These are phyloP conservation scores for Vararia minispora DNA, from an alignment of 768 basidiomycete genomes.

Conservation along the genomic window DNA sequence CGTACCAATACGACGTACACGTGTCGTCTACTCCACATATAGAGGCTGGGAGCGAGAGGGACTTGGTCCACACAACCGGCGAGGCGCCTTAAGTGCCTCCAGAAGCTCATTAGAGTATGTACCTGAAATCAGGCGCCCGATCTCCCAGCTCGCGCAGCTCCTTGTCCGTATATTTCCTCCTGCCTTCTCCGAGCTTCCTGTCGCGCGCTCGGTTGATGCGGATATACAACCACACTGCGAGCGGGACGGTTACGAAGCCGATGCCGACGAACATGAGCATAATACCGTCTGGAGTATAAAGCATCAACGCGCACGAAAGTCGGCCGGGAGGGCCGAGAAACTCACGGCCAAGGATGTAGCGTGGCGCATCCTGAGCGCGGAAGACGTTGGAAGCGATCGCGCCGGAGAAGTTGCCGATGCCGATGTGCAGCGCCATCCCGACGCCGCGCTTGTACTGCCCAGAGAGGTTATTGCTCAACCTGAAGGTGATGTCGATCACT, in stretches of 20 bases:
- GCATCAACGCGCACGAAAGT: not conserved
- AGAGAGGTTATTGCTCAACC: constrained; percentile 55
- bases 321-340: constrained; percentile 6
- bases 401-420: constrained; percentile 54
- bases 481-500: constrained; percentile 15
- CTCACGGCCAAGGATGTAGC: constrained; percentile 54
- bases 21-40: too few species aligned
- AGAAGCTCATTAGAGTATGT: constrained; percentile 36
- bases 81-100: too few species aligned
- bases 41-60: too few species aligned
- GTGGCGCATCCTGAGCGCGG: constrained; percentile 44
- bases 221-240: constrained; percentile 37
- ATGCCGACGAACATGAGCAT: constrained; percentile 64
- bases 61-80: too few species aligned
- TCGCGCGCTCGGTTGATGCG: constrained; percentile 49
- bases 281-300: constrained; percentile 33
- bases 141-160: constrained; percentile 38
- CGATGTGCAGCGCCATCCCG: constrained; percentile 60
- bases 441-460: constrained; percentile 64
- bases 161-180: constrained; percentile 14
- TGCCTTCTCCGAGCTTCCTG: constrained; percentile 25
- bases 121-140: constrained; percentile 52
- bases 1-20: too few species aligned
- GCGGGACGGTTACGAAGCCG: constrained; percentile 41
- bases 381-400: constrained; percentile 57